Evolutionary conservation across 2,329 filamentous ascomycete species (phyloP).

Genomic region (Talaromyces sp.): DNA sequence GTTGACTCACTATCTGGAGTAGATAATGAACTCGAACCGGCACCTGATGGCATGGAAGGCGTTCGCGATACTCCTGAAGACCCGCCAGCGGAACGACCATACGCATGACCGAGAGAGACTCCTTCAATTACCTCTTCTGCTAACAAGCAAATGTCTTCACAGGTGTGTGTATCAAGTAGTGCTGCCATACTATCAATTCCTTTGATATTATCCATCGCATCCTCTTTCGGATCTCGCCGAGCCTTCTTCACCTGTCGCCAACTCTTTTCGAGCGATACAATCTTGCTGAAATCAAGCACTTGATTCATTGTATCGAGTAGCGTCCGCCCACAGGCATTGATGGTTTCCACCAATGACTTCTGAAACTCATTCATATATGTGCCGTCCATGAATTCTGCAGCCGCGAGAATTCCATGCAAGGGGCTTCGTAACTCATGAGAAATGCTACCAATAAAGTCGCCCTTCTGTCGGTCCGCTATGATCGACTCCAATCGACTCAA

Average conservation of each 20-base stretch:
- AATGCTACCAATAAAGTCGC: constrained; percentile 45
- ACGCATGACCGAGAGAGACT: constrained; percentile 50
- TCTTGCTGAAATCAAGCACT: constrained; percentile 52
- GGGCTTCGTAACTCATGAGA: constrained; percentile 45
- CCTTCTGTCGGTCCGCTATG: constrained; percentile 43
- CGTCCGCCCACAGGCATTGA: constrained; percentile 43
- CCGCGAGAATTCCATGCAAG: constrained; percentile 43
- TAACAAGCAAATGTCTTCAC: constrained; percentile 45
- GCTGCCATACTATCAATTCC: constrained; percentile 31
- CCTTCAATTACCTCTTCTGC: constrained; percentile 56
- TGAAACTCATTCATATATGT: constrained; percentile 41
- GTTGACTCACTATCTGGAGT: constrained; percentile 14
- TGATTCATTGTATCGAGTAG: constrained; percentile 46
- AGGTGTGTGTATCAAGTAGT: constrained; percentile 34
- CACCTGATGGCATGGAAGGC: constrained; percentile 12
- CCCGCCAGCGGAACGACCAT: constrained; percentile 27
- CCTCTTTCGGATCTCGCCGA: constrained; percentile 27
- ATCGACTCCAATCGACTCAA: constrained; percentile 43
- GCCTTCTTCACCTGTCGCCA: constrained; percentile 34
- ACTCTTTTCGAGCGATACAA: constrained; percentile 41
- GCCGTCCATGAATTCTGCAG: constrained; percentile 40
- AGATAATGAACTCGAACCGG: constrained; percentile 17
- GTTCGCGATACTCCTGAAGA: constrained; percentile 7
- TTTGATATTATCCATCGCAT: constrained; percentile 20
- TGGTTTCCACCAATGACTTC: constrained; percentile 37